Conservation (phyloP, 805 yeast species). For the Grigorovia transvaalensis region DNA sequence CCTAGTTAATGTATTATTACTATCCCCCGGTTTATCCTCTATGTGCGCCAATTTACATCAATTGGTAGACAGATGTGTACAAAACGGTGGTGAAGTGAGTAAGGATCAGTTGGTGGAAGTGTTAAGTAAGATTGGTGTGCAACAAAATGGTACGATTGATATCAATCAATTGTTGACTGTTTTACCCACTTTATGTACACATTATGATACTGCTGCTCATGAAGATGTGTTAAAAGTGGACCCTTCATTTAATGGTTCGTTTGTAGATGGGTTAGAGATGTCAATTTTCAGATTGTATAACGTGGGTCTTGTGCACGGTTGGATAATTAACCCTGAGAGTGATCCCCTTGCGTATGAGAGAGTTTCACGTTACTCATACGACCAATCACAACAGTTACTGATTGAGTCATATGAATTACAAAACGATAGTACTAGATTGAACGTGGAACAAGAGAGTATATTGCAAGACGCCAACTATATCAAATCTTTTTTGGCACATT, state of each 20-base stretch:
- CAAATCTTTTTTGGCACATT: slow-evolving; percentile 43
- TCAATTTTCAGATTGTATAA: slow-evolving; percentile 49
- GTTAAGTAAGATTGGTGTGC: slow-evolving; percentile 39
- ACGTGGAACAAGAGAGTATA: slow-evolving; percentile 19
- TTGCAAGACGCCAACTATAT: slow-evolving; percentile 29
- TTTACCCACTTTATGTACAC: slow-evolving; percentile 58
- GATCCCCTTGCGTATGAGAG: slow-evolving; percentile 28
- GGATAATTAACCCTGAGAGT: slow-evolving; percentile 47
- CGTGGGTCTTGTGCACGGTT: slow-evolving; percentile 68
- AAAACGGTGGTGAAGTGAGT: slow-evolving; percentile 24
- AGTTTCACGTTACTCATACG: slow-evolving; percentile 40
- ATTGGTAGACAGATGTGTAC: slow-evolving; percentile 4
- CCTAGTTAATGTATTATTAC: slow-evolving; percentile 54
- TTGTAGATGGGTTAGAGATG: slow-evolving; percentile 42
- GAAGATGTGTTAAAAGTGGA: slow-evolving; percentile 46
- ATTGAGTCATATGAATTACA: slow-evolving; percentile 36
- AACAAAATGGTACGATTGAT: slow-evolving; percentile 19
- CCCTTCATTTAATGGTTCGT: slow-evolving; percentile 57
- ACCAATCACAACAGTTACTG: slow-evolving; percentile 48
- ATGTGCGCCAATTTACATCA: slow-evolving; percentile 15
- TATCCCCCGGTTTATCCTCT: slow-evolving; percentile 31
- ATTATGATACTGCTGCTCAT: not conserved
- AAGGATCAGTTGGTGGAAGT: slow-evolving; percentile 37
- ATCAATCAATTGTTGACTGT: slow-evolving; percentile 37
- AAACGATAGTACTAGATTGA: slow-evolving; percentile 15